Base-by-base conservation (phyloP, 2,329 filamentous ascomycete genomes). In the Curvularia sp. region DNA sequence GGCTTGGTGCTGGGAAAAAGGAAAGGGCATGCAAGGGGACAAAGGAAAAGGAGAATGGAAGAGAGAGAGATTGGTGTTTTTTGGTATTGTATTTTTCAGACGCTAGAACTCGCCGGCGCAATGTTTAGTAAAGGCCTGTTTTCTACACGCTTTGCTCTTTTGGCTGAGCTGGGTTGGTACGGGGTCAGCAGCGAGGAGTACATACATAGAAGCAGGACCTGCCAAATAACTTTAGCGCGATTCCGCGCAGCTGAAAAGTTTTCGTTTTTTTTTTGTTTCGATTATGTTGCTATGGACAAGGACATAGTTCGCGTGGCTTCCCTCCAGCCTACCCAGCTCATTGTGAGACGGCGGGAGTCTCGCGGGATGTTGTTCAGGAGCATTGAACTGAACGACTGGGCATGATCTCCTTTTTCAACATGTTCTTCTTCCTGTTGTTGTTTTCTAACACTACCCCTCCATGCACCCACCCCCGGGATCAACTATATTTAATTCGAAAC, bases 401-500 rank as follows among this genome's bases (percentile, higher is more conserved):
- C 13, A 34, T 15, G 7, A 34, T 34, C 3, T 34, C 9, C 13
- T 12, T 15, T 34, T 18, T 5, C 8, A 39, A 18, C 18, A 18
- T 5, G 18, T 39, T 27, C 21, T 45, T 45, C 41, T 28, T 28
- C 25, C 15, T 8, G 34, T n/a, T 30, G 23, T 23, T 28, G 42
- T 9, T 15, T 18, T 28, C 8, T n/a, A 19, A 7, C 25, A n/a
- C 18, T 21, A n/a, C 18, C 15, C 30, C n/a, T n/a, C 8, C 30
- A 34, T 34, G 10, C 30, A 34, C 30, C 4, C 25, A 12, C 30
- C 30, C 9, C 9, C 30, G 9, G 21, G 19, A 12, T 23, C 19
- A 12, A 23, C 42, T 45, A 45, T 45, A 45, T 30, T 45, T 30
- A 45, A 27, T 45, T 28, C 23, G 42, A 45, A 45, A 45, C 42